A percentile compares a stretch with the other conserved stretches of the same genome.
Evolutionary conservation across 352 stramenopile genomes (phyloP).

Genomic region (Phytopythium kandeliae): DNA sequence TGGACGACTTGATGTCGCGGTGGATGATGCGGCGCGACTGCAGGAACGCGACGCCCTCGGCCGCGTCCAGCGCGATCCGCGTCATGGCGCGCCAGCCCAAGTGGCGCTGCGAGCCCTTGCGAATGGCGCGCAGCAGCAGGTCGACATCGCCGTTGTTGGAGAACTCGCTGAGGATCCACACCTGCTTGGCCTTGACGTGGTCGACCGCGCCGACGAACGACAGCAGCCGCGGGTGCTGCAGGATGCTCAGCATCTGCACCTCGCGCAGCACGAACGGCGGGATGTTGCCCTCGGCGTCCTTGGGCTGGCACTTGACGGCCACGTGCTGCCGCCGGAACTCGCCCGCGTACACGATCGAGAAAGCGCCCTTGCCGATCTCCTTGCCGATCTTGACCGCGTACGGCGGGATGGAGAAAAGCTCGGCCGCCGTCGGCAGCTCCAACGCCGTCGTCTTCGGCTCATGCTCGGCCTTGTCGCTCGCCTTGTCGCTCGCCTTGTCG

Average conservation of each 20-base stretch:
- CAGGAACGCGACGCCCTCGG: conserved; percentile 93
- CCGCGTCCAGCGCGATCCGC: conserved; percentile 72
- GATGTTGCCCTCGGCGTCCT: conserved; percentile 63
- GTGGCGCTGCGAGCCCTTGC: conserved; percentile 32
- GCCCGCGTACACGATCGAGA: conserved; percentile 72
- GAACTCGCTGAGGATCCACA: conserved; percentile 84
- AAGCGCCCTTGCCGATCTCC: conserved; percentile 83
- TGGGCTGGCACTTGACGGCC: conserved; percentile 83
- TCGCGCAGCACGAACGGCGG: conserved; percentile 74
- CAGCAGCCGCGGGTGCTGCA: conserved; percentile 68
- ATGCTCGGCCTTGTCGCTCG: conserved; percentile 16
- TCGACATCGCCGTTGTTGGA: conserved; percentile 72
- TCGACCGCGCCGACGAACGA: conserved; percentile 73
- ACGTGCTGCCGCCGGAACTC: conserved; percentile 71
- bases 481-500: conserved; percentile 5
- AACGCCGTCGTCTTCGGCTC: conserved; percentile 13
- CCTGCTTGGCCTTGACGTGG: conserved; percentile 59
- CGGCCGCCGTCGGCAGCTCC: conserved; percentile 6
- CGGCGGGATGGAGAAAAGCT: conserved; percentile 55
- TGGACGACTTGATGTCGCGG: conserved; percentile 86
- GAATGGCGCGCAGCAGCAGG: conserved; percentile 54
- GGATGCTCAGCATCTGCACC: conserved; percentile 59
- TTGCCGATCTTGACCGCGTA: conserved; percentile 62
- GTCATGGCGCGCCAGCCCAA: conserved; percentile 56
- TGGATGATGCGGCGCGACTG: conserved; percentile 85